Evolutionary conservation across 2,329 filamentous ascomycete genomes (phyloP).

Genomic region (Colletotrichum plurivorum): DNA sequence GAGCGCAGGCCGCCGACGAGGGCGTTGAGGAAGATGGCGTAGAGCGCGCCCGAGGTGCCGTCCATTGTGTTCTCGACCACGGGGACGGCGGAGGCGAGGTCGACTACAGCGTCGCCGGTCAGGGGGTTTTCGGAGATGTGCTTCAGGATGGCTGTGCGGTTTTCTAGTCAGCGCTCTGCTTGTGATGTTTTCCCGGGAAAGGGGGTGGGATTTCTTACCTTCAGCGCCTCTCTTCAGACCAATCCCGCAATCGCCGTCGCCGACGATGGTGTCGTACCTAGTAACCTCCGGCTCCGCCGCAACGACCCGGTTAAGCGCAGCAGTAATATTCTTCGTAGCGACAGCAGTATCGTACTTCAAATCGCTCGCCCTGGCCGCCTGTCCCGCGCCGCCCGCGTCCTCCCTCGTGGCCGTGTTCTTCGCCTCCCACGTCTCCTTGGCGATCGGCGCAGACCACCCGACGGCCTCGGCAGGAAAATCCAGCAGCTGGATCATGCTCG

Average conservation of each 20-base stretch:
- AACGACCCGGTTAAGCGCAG: slow-evolving; percentile 73
- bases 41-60: slow-evolving; percentile 72
- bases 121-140: slow-evolving; percentile 61
- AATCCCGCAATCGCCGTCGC: slow-evolving; percentile 91
- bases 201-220: slow-evolving; percentile 54
- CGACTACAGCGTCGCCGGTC: slow-evolving; percentile 66
- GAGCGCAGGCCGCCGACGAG: slow-evolving; percentile 75
- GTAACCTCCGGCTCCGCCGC: slow-evolving; percentile 80
- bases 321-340: slow-evolving; percentile 67
- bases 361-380: slow-evolving; percentile 59
- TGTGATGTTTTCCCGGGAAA: too few relatives aligned
- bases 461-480: slow-evolving; percentile 78
- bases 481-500: slow-evolving; percentile 77
- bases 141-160: slow-evolving; percentile 63
- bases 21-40: slow-evolving; percentile 91
- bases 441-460: slow-evolving; percentile 78
- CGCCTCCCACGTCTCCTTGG: slow-evolving; percentile 74
- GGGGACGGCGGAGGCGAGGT: slow-evolving; percentile 66
- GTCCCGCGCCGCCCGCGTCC: slow-evolving; percentile 49
- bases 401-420: slow-evolving; percentile 64
- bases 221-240: slow-evolving; percentile 91
- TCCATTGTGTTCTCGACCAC: slow-evolving; percentile 73
- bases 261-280: slow-evolving; percentile 84
- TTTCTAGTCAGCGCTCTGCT: slow-evolving; percentile 37
- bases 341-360: slow-evolving; percentile 66